Evolutionary conservation across 306 rosid species (phyloP).

Genomic region (Pueraria montana): DNA sequence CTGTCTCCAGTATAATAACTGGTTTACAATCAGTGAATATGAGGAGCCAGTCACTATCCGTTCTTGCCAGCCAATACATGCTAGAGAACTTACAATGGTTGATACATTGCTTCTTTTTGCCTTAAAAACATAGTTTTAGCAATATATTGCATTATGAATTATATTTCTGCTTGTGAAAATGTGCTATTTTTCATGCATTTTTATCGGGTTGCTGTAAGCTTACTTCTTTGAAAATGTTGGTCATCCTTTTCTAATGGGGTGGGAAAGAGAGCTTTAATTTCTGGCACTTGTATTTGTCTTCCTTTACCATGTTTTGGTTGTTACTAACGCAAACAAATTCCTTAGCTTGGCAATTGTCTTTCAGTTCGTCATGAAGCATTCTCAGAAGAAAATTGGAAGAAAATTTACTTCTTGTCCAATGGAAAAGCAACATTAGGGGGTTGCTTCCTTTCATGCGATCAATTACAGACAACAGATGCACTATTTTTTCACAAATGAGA

Average conservation of each 20-base stretch:
- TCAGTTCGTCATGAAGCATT: constrained; percentile 69
- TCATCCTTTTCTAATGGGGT: constrained; percentile 5
- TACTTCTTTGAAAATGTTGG: constrained; percentile 27
- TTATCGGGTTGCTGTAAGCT: constrained; percentile 10
- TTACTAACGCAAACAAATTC: constrained; percentile 27
- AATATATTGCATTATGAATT: not conserved
- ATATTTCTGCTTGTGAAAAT: constrained; percentile 16
- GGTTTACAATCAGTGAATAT: constrained; percentile 96
- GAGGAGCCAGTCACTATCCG: constrained; percentile 88
- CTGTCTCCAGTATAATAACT: constrained; percentile 82
- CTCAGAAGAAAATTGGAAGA: constrained; percentile 93
- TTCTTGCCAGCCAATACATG: constrained; percentile 85
- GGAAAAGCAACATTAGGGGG: constrained; percentile 95
- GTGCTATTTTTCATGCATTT: constrained; percentile 33
- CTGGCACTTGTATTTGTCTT: not conserved
- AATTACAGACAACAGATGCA: constrained; percentile 45
- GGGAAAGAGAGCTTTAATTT: not conserved
- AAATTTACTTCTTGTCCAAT: constrained; percentile 77
- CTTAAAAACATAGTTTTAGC: constrained; percentile 2
- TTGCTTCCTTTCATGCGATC: constrained; percentile 80
- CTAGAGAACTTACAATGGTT: constrained; percentile 88
- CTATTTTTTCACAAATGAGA: constrained; percentile 12
- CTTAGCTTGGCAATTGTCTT: constrained; percentile 24
- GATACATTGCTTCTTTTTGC: constrained; percentile 48
- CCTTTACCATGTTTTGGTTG: constrained; percentile 23